A percentile compares a stretch with the other conserved stretches of the same genome.
These are phyloP conservation scores for Scheffersomyces stambukii DNA, from an alignment of 1,139 yeast genomes.

Conservation along the genomic window DNA sequence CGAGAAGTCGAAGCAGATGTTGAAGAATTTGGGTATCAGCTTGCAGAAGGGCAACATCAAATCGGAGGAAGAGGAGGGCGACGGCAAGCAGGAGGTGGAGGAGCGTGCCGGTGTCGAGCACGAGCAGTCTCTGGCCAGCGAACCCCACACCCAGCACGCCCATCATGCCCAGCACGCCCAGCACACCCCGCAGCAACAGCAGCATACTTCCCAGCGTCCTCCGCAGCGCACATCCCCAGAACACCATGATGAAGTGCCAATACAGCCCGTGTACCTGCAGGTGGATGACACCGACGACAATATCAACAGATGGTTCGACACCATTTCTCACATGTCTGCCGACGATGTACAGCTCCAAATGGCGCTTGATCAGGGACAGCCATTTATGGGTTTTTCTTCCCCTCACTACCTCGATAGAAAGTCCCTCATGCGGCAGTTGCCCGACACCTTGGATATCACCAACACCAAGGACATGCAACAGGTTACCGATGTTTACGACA, in stretches of 20 bases:
- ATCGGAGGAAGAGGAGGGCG: conserved; percentile 6
- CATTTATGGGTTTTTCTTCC: conserved; percentile 30
- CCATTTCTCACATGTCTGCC: conserved; percentile 36
- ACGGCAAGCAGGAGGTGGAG: not conserved
- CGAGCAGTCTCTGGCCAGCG: no score
- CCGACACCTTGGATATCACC: conserved; percentile 36
- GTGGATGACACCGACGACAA: conserved; percentile 1
- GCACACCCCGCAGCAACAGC: conserved; percentile 1
- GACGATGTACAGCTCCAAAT: conserved; percentile 36
- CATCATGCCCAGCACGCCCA: not conserved
- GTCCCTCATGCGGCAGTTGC: conserved; percentile 28
- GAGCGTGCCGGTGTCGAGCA: no score
- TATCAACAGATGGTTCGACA: not conserved
- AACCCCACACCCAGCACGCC: no score
- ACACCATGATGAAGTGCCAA: not conserved
- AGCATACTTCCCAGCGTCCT: conserved; percentile 2
- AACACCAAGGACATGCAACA: conserved; percentile 24
- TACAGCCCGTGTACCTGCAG: not conserved
- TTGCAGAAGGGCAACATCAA: conserved; percentile 29
- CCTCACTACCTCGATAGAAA: conserved; percentile 37
- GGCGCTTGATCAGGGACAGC: conserved; percentile 35
- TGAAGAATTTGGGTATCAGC: conserved; percentile 23
- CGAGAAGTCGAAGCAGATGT: conserved; percentile 24
- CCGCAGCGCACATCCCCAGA: conserved; percentile 3
- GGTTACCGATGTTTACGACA: conserved; percentile 28